Base-by-base conservation (phyloP, 441 rosid genomes). In the Geranium incanum region DNA sequence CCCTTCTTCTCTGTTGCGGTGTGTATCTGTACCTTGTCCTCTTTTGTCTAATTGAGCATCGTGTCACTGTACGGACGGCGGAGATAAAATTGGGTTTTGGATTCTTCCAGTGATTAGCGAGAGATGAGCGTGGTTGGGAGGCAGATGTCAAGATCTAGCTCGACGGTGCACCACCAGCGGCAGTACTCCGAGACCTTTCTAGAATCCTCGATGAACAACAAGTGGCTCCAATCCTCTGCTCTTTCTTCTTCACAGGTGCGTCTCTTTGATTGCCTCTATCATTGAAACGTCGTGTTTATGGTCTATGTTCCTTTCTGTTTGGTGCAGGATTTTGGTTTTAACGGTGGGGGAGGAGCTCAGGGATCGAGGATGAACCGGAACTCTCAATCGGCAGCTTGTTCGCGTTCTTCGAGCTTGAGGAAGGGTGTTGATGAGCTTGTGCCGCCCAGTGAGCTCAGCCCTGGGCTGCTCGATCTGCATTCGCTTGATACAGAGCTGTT, bases 401-500 rank as follows among this genome's bases (percentile, higher is more conserved):
- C 43, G 43, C 79, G 87, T 71, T 80, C 81, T 0, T 84, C 86
- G 2, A 84, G 73, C 79, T 93, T 82, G 80, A 80, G 87, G 73
- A 92, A 84, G 84, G 87, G 82, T 66, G 86, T 81, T 1, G 97
- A 88, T 68, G 93, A 88, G 3, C 57, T 48, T 48, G 15, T 48
- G 11, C 86, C 88, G 18, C 85, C 86, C 0, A 81, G 68, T 71
- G 97, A 89, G 78, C 85, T 90, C 77, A 95, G 99, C 79, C 97
- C 99, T 6, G 97, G 99, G 1, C 94, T 95, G 19, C 79, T 95
- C 66, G 99, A 95, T 90, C 93, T 95, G 60, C 97, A 95, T 80
- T 90, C 97, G 71, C 87, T 90, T 76, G 97, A 95, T 79, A 95
- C 97, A 0, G 99, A 95, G 82, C 87, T 94, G 78, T 86, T 94